phyloP scores from a whole-genome alignment of 495 filamentous ascomycete species.

The Sordaria brevicollis region DNA sequence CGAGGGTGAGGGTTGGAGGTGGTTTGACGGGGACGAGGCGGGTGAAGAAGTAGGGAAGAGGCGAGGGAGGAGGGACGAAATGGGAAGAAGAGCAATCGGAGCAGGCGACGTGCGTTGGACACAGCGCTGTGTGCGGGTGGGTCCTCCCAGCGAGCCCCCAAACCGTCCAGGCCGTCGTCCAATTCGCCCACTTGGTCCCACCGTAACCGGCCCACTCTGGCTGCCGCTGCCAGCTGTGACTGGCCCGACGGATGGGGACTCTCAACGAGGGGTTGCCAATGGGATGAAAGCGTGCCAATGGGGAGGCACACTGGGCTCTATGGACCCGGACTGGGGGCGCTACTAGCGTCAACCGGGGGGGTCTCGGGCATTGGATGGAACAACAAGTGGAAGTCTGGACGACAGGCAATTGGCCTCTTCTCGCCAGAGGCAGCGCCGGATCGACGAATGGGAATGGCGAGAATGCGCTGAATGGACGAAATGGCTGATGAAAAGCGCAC shows the following conservation, averaged over 20 bases:
- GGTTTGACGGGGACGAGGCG: constrained; percentile 17
- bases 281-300: background rate
- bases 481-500: constrained; percentile 7
- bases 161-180: background rate
- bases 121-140: constrained; percentile 12
- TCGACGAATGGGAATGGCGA: background rate
- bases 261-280: background rate
- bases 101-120: constrained; percentile 29
- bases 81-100: constrained; percentile 23
- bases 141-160: background rate
- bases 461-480: background rate
- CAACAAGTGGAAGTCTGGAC: constrained; percentile 28
- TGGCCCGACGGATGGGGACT: background rate
- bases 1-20: constrained; percentile 2
- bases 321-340: constrained; percentile 20
- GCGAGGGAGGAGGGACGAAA: constrained; percentile 22
- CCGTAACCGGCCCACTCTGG: background rate
- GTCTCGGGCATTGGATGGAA: background rate
- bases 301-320: background rate
- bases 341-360: constrained; percentile 24
- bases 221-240: background rate
- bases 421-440: background rate
- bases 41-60: constrained; percentile 22
- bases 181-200: background rate
- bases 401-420: constrained; percentile 13